phyloP scores from a whole-genome alignment of 1,139 yeast genomes.

The Kazachstania sp. region DNA sequence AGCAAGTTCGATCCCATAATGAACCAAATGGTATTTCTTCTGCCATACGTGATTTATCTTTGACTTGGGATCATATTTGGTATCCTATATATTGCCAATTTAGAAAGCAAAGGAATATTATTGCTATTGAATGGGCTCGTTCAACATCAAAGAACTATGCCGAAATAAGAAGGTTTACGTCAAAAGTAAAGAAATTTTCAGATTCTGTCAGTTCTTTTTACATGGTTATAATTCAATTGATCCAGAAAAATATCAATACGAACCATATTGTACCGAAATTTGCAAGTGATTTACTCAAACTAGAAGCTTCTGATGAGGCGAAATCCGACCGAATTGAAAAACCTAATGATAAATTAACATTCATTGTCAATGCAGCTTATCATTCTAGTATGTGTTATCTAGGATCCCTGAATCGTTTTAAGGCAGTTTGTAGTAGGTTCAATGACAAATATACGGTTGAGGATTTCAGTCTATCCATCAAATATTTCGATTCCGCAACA shows the following conservation, averaged over 20 bases:
- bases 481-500: conserved; percentile 45
- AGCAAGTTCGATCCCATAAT: not conserved
- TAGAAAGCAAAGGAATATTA: too few species aligned
- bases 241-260: conserved; percentile 9
- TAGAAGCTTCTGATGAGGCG: not conserved
- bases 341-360: conserved; percentile 12
- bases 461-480: conserved; percentile 39
- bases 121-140: conserved; percentile 3
- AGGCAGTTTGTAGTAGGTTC: conserved; percentile 40
- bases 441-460: conserved; percentile 35
- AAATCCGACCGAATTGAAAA: not conserved
- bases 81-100: conserved; percentile 39
- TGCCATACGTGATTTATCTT: conserved; percentile 33
- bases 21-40: not conserved
- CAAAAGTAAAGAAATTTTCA: conserved; percentile 41
- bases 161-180: conserved; percentile 50
- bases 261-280: conserved; percentile 13
- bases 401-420: conserved; percentile 55
- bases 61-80: conserved; percentile 53
- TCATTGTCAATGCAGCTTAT: conserved; percentile 40
- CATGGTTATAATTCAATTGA: conserved; percentile 20
- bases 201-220: conserved; percentile 44
- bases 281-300: not conserved
- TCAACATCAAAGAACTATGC: conserved; percentile 28
- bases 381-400: conserved; percentile 49